Conservation (phyloP, 2,329 filamentous ascomycete species). For the Aureobasidium musti region DNA sequence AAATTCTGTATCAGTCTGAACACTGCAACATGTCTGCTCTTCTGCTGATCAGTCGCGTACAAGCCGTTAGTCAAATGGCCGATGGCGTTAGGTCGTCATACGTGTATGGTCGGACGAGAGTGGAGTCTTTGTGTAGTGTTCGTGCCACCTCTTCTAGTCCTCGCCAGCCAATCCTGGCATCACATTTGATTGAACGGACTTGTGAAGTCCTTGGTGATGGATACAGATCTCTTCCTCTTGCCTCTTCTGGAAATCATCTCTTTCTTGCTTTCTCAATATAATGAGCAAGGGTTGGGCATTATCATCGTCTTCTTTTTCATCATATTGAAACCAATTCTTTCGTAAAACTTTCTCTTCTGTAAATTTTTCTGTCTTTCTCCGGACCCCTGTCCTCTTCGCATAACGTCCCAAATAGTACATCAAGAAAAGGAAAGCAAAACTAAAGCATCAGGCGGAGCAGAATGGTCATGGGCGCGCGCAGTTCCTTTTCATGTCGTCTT, state of each 20-base stretch:
- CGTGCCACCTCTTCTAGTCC: neutral
- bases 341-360: constrained; percentile 21
- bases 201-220: neutral
- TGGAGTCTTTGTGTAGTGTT: neutral
- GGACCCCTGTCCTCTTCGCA: neutral
- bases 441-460: constrained; percentile 4
- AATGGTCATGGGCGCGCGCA: neutral
- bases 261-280: neutral
- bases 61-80: too few relatives aligned
- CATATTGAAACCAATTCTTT: neutral
- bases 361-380: constrained; percentile 27
- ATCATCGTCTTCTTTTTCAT: constrained; percentile 1
- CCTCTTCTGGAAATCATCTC: constrained; percentile 1
- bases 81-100: neutral
- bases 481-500: neutral
- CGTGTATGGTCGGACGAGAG: neutral
- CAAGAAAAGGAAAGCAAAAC: constrained; percentile 8
- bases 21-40: neutral
- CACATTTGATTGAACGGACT: neutral
- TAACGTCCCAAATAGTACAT: neutral
- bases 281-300: neutral
- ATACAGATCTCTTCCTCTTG: neutral
- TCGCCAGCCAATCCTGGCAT: neutral
- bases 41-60: neutral
- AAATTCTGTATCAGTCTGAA: neutral